Conservation (phyloP, 495 filamentous ascomycete species). For the Aspergillus wentii region DNA sequence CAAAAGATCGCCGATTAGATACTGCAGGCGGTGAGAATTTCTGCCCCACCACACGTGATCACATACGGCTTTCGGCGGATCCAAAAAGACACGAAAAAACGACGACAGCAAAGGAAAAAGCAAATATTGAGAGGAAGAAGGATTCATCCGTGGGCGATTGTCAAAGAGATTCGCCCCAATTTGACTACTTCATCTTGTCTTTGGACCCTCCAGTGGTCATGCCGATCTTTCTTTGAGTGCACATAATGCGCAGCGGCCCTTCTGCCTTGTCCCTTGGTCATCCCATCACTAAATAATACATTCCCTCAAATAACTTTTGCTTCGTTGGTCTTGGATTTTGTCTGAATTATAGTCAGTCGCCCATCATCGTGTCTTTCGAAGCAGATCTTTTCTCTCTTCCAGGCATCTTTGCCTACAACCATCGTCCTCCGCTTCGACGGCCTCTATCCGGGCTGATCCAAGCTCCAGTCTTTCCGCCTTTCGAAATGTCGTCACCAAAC, state of each 20-base stretch:
- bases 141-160: too few relatives aligned
- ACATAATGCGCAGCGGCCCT: constrained; percentile 11
- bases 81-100: neutral
- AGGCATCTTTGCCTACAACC: constrained; percentile 23
- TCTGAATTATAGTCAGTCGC: too few relatives aligned
- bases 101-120: neutral
- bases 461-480: constrained; percentile 41
- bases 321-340: too few relatives aligned
- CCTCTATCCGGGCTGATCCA: constrained; percentile 47
- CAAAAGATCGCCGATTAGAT: constrained; percentile 18
- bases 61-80: constrained; percentile 2
- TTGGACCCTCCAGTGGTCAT: neutral
- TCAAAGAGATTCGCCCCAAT: too few relatives aligned
- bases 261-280: constrained; percentile 11
- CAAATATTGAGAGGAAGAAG: too few relatives aligned
- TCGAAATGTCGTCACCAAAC: constrained; percentile 32
- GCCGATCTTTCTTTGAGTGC: constrained; percentile 2
- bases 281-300: constrained; percentile 6
- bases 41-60: constrained; percentile 10
- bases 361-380: constrained; percentile 22
- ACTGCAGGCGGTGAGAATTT: constrained; percentile 16
- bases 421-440: constrained; percentile 24
- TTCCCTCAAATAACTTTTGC: too few relatives aligned
- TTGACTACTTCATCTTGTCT: neutral
- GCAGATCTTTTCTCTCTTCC: constrained; percentile 6